Percentiles rank a stretch among this genome's conserved stretches.
These are phyloP conservation scores for Neonectria sp. DNA, from an alignment of 2,329 filamentous ascomycete species.

Conservation along the genomic window DNA sequence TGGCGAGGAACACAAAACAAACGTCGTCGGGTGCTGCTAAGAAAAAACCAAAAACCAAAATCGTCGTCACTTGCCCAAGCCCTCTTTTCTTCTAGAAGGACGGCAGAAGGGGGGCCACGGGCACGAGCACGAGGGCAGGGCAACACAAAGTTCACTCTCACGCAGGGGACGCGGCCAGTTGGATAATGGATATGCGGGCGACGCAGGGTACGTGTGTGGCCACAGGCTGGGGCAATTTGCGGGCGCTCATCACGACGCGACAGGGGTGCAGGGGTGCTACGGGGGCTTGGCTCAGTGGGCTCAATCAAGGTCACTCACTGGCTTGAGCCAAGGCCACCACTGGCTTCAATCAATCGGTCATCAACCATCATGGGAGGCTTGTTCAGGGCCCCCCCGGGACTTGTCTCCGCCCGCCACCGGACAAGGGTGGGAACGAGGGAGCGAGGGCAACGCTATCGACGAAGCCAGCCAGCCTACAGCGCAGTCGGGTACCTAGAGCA, in stretches of 20 bases:
- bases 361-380: slow-evolving; percentile 12
- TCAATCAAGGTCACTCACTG: slow-evolving; percentile 23
- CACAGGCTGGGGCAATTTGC: slow-evolving; percentile 35
- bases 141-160: neutral
- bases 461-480: neutral
- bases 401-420: neutral
- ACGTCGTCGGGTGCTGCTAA: neutral
- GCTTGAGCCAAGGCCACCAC: neutral
- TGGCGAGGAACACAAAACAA: slow-evolving; percentile 2
- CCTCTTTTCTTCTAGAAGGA: slow-evolving; percentile 1
- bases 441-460: slow-evolving; percentile 4
- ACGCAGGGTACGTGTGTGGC: slow-evolving; percentile 7
- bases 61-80: neutral
- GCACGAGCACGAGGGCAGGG: neutral
- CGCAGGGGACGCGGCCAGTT: neutral
- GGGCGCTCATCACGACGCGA: slow-evolving; percentile 36
- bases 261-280: slow-evolving; percentile 17
- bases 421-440: neutral
- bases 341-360: slow-evolving; percentile 23
- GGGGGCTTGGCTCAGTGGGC: slow-evolving; percentile 25
- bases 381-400: neutral
- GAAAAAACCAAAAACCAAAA: neutral
- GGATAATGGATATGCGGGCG: neutral
- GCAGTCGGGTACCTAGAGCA: neutral
- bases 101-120: neutral